phyloP scores from a whole-genome alignment of 768 basidiomycete genomes.

The Podaxis sp. region DNA sequence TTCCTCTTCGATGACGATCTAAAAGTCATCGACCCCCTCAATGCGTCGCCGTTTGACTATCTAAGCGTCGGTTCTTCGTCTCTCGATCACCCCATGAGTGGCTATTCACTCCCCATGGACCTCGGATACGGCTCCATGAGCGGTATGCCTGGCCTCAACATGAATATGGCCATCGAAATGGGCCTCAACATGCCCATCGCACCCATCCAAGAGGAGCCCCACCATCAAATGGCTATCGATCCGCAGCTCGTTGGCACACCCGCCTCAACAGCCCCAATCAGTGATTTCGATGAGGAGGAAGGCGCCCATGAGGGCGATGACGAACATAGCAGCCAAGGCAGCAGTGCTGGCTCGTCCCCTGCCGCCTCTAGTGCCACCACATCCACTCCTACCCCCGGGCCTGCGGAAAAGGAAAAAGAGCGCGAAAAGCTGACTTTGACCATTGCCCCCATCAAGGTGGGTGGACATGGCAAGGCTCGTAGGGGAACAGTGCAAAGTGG shows the following conservation, averaged over 20 bases:
- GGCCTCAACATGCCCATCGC: conserved; percentile 14
- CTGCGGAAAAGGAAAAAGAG: conserved; percentile 14
- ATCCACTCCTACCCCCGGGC: conserved; percentile 11
- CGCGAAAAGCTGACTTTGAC: conserved; percentile 37
- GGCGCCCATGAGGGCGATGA: conserved; percentile 20
- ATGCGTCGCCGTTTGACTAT: conserved; percentile 15
- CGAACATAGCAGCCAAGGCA: conserved; percentile 17
- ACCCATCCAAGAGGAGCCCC: conserved; percentile 14
- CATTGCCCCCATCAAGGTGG: conserved; percentile 51
- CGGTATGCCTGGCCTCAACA: conserved; percentile 19
- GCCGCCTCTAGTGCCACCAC: conserved; percentile 7
- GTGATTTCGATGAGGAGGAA: conserved; percentile 35
- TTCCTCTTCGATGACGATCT: conserved; percentile 47
- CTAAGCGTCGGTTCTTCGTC: conserved; percentile 2
- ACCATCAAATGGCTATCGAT: conserved; percentile 45
- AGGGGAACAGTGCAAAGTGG: conserved; percentile 71
- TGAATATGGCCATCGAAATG: conserved; percentile 5
- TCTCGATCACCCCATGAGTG: conserved; percentile 14
- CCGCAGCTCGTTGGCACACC: conserved; percentile 75
- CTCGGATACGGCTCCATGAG: conserved; percentile 19
- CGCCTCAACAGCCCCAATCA: conserved; percentile 26
- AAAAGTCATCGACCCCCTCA: conserved; percentile 24
- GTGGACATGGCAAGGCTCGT: conserved; percentile 55
- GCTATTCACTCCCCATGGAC: conserved; percentile 12
- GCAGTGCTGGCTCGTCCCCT: conserved; percentile 11